Evolutionary conservation across 352 stramenopile species (phyloP), one percentile per base, ranked within the genome.

Genomic region (Halophytophthora polymorphica): DNA sequence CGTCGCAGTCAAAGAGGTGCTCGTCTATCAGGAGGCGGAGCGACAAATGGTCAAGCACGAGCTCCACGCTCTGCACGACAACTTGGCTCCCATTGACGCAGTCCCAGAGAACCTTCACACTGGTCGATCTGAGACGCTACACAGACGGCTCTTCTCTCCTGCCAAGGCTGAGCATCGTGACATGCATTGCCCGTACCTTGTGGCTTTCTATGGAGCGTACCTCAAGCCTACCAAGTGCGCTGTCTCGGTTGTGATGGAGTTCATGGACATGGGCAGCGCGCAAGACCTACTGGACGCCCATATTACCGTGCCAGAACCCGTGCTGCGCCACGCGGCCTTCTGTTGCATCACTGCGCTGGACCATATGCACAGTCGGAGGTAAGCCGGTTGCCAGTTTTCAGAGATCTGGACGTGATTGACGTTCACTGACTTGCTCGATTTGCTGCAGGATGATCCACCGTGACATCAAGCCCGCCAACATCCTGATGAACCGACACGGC

Each of bases 181-280:
- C 4, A 31, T 8, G 4, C 47, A 57, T 3, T 91, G 86, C 54
- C 86, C 83, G 6, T 93, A 90, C 47, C 67, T 96, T 3, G 84
- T 97, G n/a, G 67, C 70, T 2, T 97, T 97, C 57, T 93, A 95
- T 44, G 88, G 90, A 15, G 89, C 86, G 7, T 97, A 92, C 51
- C 56, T 88, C 7, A 88, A 83, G 19, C 73, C 82, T 7, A 60
- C 83, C 0, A 77, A 86, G 43, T 79, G 81, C 21, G 80, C 71
- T 0, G 71, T 97, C 23, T 89, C 73, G 21, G 88, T 97, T 19
- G 87, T 95, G 36, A 92, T 97, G 74, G 89, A 97, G 56, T 97
- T 96, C 38, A 97, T 97, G 89, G 82, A 97, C 42, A 82, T 88
- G 50, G 90, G 90, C 15, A 95, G 82, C 35, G 58, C 97, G 0